These are phyloP conservation scores for Penicillium daleae DNA, from an alignment of 495 filamentous ascomycete species.

Conservation along the genomic window DNA sequence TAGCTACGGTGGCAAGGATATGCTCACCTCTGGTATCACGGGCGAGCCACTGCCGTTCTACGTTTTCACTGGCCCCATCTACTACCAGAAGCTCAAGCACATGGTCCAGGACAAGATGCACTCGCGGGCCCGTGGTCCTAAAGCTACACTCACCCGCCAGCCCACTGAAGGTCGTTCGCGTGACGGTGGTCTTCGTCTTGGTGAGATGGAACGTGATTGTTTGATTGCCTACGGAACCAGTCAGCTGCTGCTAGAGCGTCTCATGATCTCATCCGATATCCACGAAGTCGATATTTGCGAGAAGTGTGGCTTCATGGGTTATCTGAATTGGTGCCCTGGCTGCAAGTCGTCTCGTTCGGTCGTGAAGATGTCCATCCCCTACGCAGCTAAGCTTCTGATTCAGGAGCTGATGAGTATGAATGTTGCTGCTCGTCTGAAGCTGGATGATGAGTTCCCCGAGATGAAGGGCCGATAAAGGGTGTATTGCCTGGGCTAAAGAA, in stretches of 20 bases:
- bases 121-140: constrained; percentile 84
- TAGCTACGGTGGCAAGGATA: constrained; percentile 95
- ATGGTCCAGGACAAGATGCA: constrained; percentile 99
- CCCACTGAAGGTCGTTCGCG: constrained; percentile 94
- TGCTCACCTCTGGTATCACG: constrained; percentile 92
- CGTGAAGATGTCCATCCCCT: constrained; percentile 93
- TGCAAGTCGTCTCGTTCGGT: constrained; percentile 82
- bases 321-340: constrained; percentile 87
- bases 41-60: constrained; percentile 92
- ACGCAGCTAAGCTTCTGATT: constrained; percentile 94
- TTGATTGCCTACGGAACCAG: constrained; percentile 93
- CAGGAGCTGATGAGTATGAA: constrained; percentile 99
- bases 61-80: constrained; percentile 98
- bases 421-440: constrained; percentile 78
- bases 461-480: constrained; percentile 40
- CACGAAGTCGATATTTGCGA: constrained; percentile 93
- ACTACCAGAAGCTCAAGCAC: constrained; percentile 99
- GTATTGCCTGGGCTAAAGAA: neutral
- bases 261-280: constrained; percentile 92
- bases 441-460: constrained; percentile 90
- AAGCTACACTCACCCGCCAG: constrained; percentile 90
- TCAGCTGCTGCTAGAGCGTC: constrained; percentile 87
- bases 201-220: constrained; percentile 99
- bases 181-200: constrained; percentile 88
- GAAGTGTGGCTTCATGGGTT: constrained; percentile 91